phyloP scores from a whole-genome alignment of 148 eudicot genomes.

The Rhododendron ferrugineum region DNA sequence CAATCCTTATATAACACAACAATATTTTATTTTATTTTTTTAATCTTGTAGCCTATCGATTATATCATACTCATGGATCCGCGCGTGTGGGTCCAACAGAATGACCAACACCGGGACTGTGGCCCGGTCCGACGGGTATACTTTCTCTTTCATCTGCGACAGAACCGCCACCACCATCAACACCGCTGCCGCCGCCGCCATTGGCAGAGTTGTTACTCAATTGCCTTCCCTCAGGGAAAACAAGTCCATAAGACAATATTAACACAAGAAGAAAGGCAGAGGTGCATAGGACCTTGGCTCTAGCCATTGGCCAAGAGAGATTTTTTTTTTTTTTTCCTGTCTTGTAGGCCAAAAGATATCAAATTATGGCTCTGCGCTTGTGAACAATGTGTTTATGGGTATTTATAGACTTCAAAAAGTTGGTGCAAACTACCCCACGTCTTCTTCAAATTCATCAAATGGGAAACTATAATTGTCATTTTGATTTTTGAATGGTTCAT shows the following conservation, averaged over 20 bases:
- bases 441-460: neutral
- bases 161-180: neutral
- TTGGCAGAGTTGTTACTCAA: neutral
- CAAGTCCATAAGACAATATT: neutral
- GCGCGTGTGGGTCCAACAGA: neutral
- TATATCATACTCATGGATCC: neutral
- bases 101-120: slow-evolving; percentile 15
- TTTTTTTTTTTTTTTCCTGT: neutral
- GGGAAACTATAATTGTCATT: neutral
- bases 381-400: neutral
- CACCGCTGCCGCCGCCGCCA: neutral
- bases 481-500: neutral
- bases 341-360: neutral
- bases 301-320: neutral
- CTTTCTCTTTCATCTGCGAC: neutral
- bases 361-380: neutral
- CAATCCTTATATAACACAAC: neutral
- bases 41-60: neutral
- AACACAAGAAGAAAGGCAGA: slow-evolving; percentile 7
- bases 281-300: neutral
- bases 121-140: slow-evolving; percentile 2
- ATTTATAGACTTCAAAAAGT: slow-evolving; percentile 11
- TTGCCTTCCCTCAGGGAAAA: slow-evolving; percentile 4
- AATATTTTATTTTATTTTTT: neutral
- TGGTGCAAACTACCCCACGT: neutral